These are phyloP conservation scores for Tricholomella constricta DNA, from an alignment of 768 basidiomycete species.

Conservation along the genomic window DNA sequence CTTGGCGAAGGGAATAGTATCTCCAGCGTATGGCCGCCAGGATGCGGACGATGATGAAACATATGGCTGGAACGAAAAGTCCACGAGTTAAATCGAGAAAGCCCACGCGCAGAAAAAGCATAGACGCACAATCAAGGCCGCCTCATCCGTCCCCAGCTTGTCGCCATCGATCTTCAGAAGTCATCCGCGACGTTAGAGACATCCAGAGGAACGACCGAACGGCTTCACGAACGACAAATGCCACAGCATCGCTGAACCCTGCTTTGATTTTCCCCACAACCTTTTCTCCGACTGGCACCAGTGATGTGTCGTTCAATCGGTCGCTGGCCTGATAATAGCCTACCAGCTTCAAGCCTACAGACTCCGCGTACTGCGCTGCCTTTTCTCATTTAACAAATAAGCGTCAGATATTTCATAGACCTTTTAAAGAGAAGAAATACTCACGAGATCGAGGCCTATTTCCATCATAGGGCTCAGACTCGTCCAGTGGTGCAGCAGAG, in stretches of 20 bases:
- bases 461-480: conserved; percentile 86
- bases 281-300: conserved; percentile 68
- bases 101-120: not conserved
- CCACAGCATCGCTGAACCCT: conserved; percentile 60
- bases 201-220: not conserved
- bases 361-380: conserved; percentile 62
- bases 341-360: conserved; percentile 54
- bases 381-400: conserved; percentile 27
- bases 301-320: conserved; percentile 55
- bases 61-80: conserved; percentile 50
- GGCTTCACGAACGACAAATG: conserved; percentile 60
- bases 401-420: not conserved
- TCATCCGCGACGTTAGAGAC: conserved; percentile 9
- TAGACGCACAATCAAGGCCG: conserved; percentile 60
- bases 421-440: conserved; percentile 21
- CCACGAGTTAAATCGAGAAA: not conserved
- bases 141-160: conserved; percentile 50
- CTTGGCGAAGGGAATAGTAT: conserved; percentile 43
- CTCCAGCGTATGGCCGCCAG: conserved; percentile 50
- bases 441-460: conserved; percentile 75
- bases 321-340: conserved; percentile 80
- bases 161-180: conserved; percentile 58
- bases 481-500: conserved; percentile 85
- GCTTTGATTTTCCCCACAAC: conserved; percentile 57
- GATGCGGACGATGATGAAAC: conserved; percentile 37